Evolutionary conservation across 208 protist species (phyloP).

Genomic region (Plasmodiophora brassicae): DNA sequence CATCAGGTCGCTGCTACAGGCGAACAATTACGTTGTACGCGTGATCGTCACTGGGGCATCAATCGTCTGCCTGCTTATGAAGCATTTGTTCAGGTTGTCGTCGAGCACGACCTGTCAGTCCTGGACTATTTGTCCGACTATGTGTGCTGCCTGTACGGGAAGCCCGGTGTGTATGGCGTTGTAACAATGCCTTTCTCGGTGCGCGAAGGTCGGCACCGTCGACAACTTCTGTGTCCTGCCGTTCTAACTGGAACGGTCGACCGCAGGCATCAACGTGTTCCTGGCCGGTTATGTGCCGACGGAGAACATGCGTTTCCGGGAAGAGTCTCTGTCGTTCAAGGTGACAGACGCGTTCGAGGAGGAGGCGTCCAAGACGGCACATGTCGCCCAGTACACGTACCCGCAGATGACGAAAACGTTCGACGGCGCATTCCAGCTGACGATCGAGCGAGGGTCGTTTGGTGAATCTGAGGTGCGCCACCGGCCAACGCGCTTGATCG

Average conservation of each 20-base stretch:
- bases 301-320: conserved; percentile 99
- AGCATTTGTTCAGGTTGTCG: conserved; percentile 89
- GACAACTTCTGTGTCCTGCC: not conserved
- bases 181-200: conserved; percentile 98
- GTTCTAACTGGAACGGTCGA: not conserved
- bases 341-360: conserved; percentile 45
- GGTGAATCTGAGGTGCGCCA: conserved; percentile 56
- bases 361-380: not conserved
- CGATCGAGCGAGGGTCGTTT: conserved; percentile 87
- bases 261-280: conserved; percentile 99
- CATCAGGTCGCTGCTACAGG: conserved; percentile 81
- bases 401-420: conserved; percentile 92
- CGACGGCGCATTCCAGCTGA: conserved; percentile 55
- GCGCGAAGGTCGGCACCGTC: conserved; percentile 78
- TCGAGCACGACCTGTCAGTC: conserved; percentile 99
- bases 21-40: conserved; percentile 36
- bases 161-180: conserved; percentile 98
- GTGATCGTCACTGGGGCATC: not conserved
- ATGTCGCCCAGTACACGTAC: conserved; percentile 66
- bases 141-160: conserved; percentile 97
- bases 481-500: too few species aligned
- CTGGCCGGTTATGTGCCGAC: conserved; percentile 98
- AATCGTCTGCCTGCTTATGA: not conserved
- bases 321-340: conserved; percentile 91
- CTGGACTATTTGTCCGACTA: conserved; percentile 99